Conservation (phyloP, 208 protist species). For the Kentomonas sorsogonicus region DNA sequence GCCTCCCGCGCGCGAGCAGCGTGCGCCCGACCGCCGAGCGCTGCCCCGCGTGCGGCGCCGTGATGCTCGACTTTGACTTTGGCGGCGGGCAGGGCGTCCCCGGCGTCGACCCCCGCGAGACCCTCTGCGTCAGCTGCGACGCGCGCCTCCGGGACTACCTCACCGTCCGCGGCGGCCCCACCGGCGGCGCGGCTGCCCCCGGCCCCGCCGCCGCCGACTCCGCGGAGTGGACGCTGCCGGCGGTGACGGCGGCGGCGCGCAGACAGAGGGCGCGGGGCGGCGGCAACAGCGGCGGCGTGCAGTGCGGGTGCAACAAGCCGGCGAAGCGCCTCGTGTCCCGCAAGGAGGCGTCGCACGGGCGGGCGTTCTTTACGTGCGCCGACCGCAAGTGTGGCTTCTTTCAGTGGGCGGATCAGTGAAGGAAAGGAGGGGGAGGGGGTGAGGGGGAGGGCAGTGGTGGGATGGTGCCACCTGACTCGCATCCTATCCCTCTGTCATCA, state of each 20-base stretch:
- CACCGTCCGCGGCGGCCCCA: slow-evolving; percentile 34
- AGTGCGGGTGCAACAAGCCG: slow-evolving; percentile 57
- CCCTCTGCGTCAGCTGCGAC: slow-evolving; percentile 77
- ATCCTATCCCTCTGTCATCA: no score
- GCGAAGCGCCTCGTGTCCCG: slow-evolving; percentile 72
- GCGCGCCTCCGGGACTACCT: slow-evolving; percentile 76
- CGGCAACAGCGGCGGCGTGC: slow-evolving; percentile 1
- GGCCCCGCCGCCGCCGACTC: slow-evolving; percentile 3
- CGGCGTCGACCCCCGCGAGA: slow-evolving; percentile 53
- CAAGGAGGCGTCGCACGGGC: slow-evolving; percentile 61
- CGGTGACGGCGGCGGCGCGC: slow-evolving; percentile 12
- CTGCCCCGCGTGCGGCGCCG: slow-evolving; percentile 49
- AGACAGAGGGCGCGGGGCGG: slow-evolving; percentile 3
- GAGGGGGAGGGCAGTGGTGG: no score
- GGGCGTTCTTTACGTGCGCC: slow-evolving; percentile 69
- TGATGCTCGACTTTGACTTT: slow-evolving; percentile 80
- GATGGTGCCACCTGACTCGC: no score
- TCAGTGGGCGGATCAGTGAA: slow-evolving; percentile 58
- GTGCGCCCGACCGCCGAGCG: slow-evolving; percentile 36
- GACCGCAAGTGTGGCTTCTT: slow-evolving; percentile 70
- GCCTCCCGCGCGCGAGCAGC: slow-evolving; percentile 48
- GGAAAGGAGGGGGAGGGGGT: no score
- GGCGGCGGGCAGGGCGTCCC: slow-evolving; percentile 54
- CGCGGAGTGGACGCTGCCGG: slow-evolving; percentile 48
- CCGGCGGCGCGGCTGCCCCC: neutral